Base-by-base conservation (phyloP, 1,284 basidiomycete species). In the Lignosus rhinocerotis region DNA sequence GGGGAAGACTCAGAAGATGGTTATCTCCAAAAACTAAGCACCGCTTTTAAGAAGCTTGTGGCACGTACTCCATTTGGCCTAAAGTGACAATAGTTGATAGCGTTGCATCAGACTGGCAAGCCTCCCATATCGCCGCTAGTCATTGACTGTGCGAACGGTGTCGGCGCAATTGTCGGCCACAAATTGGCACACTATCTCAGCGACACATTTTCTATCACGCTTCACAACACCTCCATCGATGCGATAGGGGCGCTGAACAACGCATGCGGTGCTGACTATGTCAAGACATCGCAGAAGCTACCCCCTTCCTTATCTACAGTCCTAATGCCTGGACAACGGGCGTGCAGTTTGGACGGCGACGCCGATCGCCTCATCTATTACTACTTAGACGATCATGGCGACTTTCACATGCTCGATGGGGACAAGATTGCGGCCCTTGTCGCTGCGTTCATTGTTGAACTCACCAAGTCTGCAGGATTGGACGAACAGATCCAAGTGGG, bases 351-450 rank as follows among this genome's bases (percentile, higher is more conserved):
- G 55, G 97, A 99, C 68, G 97, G 97, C 43, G 97, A 99, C 74
- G 97, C 97, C 1, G 97, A 99, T 77, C 88, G 97, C 34, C 80
- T 99, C 68, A 95, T 99, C 65, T 98, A 94, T 72, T 99, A 90
- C 77, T 98, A 97, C 71, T 76, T 91, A 58, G 89, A 95, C 68
- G 85, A 90, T 58, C 81, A 82, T 49, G 79, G 82, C 52, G 79
- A 84, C 56, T 99, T 99, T 80, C 89, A 87, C 64, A 85, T 99
- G 82, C 83, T 99, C 43, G 97, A 99, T 70, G 97, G 97, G 5
- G 97, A 99, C 80, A 99, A 99, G 82, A 99, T 99, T 62, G 94
- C 96, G 5, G 90, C 92, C 1, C 83, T 99, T 21, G 93, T 94
- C 6, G 94, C 96, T 3, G 89, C 93, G 46, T 98, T 96, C 77